Evolutionary conservation across 176 grass and related monocot species (phyloP), one percentile per base, ranked within the genome.

Genomic region (Poa annua): DNA sequence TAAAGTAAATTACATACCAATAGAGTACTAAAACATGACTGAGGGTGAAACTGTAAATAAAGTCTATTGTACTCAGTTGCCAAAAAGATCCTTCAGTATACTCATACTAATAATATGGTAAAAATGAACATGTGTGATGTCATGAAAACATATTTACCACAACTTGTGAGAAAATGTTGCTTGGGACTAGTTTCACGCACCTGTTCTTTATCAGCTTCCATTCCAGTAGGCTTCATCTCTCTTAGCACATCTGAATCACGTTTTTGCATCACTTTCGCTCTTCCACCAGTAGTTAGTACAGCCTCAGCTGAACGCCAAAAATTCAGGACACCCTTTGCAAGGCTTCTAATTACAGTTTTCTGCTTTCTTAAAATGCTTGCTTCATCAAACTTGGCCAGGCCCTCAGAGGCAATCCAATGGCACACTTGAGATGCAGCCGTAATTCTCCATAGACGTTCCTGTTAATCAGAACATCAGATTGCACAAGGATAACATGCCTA

Each of bases 361-460:
- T 85, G 91, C 76, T 85, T 92, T 57, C 80, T 88, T 59, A 70
- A 78, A 73, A 95, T 86, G 84, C 79, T 93, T 82, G 84, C 88
- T 90, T 93, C 81, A 76, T 95, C 89, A 91, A 98, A 95, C 77
- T 91, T 93, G 57, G 75, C 88, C 69, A 35, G 66, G 45, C 91
- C 90, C 53, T 90, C 84, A 45, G 83, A 86, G 12, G 62, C 72
- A 83, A 97, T 84, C 89, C 86, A 91, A 64, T 75, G 83, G 74
- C 84, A 89, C 54, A 93, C 17, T 75, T 88, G 89, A 36, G 90
- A 84, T 74, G 92, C 90, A 74, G 92, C 89, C 16, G 71, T 73
- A 85, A 34, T 85, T 84, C 93, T 98, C 96, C 96, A 98, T 79
- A 95, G 83, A 19, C 92, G 88, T 48, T 98, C 96, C 96, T 98